Percentiles rank a stretch among this genome's conserved stretches.
Conservation (phyloP, 2,329 filamentous ascomycete species). For the Colletotrichum sp. region DNA sequence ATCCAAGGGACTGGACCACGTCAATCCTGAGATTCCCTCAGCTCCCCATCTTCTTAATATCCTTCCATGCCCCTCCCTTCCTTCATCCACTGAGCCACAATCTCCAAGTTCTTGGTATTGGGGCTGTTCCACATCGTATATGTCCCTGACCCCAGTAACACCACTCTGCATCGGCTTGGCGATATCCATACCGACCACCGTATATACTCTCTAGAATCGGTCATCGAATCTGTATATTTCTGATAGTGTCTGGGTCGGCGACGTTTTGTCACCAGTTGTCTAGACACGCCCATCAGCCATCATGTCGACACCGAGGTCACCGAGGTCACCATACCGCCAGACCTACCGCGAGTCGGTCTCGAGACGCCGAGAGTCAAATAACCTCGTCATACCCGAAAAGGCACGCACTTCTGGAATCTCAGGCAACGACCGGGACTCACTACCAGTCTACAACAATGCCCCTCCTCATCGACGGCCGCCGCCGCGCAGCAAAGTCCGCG, state of each 20-base stretch:
- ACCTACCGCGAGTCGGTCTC: conserved; percentile 7
- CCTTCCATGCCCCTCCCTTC: background rate
- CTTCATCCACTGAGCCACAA: background rate
- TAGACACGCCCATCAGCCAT: background rate
- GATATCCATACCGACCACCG: background rate
- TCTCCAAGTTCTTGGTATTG: background rate
- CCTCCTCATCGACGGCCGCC: background rate
- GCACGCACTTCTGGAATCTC: background rate
- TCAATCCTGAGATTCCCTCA: background rate
- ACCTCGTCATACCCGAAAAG: conserved; percentile 6
- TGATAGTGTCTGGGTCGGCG: too few relatives aligned
- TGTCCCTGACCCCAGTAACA: background rate
- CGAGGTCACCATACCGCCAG: conserved; percentile 17
- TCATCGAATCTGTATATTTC: background rate
- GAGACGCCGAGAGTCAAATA: conserved; percentile 4
- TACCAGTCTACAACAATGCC: conserved; percentile 12
- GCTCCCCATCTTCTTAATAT: background rate
- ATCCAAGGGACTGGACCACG: background rate
- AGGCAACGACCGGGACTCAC: background rate
- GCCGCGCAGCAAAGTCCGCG: conserved; percentile 54
- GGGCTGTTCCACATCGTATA: conserved; percentile 1
- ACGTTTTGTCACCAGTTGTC: background rate
- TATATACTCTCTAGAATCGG: background rate
- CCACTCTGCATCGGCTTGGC: background rate
- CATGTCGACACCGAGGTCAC: conserved; percentile 15